Base-by-base conservation (phyloP, 2,329 filamentous ascomycete species). In the Penicillium digitatum region DNA sequence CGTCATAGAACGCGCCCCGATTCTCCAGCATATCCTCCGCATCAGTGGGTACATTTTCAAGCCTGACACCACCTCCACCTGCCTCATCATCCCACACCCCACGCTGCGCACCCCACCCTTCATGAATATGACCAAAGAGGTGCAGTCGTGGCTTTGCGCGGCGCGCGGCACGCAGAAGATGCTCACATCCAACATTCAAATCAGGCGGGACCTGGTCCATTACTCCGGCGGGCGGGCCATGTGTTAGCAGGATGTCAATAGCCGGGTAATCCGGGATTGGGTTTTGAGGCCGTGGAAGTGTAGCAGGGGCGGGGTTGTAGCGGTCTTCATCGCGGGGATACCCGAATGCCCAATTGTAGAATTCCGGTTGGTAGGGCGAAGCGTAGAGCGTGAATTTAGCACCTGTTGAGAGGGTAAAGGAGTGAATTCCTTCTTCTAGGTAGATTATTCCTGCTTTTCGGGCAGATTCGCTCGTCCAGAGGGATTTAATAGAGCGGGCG, bases 101-200 rank as follows among this genome's bases (percentile, higher is more conserved):
- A 10, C 79, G 68, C 58, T 71, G 65, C 3, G 74, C 77, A 18
- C 79, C 80, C 68, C 78, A 78, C 0, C 73, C 81, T 63, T 82
- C 81, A 63, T 85, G 82, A 18, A 86, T 85, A 69, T 86, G 83
- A 0, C 84, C 83, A 63, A 85, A 87, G 58, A 81, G 81, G 65
- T 86, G 81, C n/a, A 87, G 48, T 3, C 70, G 66, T 0, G 84
- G 84, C 48, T 72, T 74, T 10, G 77, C 78, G 6, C 82, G 73
- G 49, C 73, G 69, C 1, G 80, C 70, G 0, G 83, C 83, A 1
- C 72, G 69, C 1, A 82, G 72, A 1, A 87, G 70, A 62, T 80
- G 76, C 44, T 76, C 71, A 66, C 84, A 86, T 0, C 85, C 85
- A 1, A 81, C 82, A 20, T 70, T 62, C 24, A 71, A 64, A 2